Evolutionary conservation across 2,329 filamentous ascomycete genomes (phyloP).

Genomic region (Nothophaeocryptopus gaeumannii): DNA sequence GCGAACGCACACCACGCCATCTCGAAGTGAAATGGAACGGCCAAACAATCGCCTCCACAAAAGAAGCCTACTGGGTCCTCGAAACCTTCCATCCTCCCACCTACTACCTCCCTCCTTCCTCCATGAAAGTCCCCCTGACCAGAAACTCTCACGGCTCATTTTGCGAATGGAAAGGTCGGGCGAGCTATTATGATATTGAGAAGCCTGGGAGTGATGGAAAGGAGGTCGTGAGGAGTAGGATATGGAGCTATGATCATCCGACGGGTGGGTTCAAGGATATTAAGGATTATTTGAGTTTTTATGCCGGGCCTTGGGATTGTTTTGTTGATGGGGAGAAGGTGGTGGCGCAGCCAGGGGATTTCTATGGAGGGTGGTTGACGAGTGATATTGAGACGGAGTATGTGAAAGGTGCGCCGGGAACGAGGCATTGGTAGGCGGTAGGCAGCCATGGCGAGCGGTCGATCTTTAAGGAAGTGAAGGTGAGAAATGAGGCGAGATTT

Average conservation of each 20-base stretch:
- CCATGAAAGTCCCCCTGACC: slow-evolving; percentile 48
- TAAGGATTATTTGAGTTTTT: slow-evolving; percentile 58
- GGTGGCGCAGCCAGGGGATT: slow-evolving; percentile 59
- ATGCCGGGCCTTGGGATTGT: slow-evolving; percentile 61
- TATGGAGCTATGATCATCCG: slow-evolving; percentile 60
- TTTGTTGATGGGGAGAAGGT: slow-evolving; percentile 61
- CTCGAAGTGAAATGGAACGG: slow-evolving; percentile 56
- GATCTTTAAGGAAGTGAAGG: no score
- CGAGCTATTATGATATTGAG: slow-evolving; percentile 56
- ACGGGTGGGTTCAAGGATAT: slow-evolving; percentile 53
- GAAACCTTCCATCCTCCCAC: slow-evolving; percentile 63
- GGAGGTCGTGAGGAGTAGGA: slow-evolving; percentile 49
- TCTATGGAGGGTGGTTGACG: slow-evolving; percentile 64
- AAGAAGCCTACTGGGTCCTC: slow-evolving; percentile 59
- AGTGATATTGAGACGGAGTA: slow-evolving; percentile 55
- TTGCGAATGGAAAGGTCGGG: slow-evolving; percentile 62
- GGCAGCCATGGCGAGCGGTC: no score
- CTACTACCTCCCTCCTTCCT: slow-evolving; percentile 58
- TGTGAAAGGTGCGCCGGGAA: slow-evolving; percentile 48
- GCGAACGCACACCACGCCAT: slow-evolving; percentile 55
- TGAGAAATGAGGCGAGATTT: no score
- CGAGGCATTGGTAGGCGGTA: slow-evolving; percentile 21
- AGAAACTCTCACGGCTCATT: slow-evolving; percentile 49
- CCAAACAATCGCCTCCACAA: slow-evolving; percentile 57
- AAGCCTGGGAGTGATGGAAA: slow-evolving; percentile 36